These are phyloP conservation scores for Carex arenaria DNA, from an alignment of 202 grass and related monocot genomes.

Conservation along the genomic window DNA sequence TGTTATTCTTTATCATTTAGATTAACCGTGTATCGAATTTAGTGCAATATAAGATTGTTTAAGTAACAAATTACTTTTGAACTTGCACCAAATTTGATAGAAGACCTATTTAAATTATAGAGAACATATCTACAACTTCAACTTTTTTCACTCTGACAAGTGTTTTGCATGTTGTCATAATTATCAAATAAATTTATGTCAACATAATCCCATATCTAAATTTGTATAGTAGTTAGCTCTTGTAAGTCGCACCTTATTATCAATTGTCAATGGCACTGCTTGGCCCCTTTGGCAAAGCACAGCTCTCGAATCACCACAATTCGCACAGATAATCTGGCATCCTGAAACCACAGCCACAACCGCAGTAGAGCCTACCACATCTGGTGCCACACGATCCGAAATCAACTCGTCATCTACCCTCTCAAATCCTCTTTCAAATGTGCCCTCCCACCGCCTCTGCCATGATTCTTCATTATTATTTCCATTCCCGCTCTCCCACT, in stretches of 20 bases:
- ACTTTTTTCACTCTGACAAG: not conserved
- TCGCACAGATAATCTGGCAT: slow-evolving; percentile 46
- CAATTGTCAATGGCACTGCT: slow-evolving; percentile 32
- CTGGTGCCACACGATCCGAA: slow-evolving; percentile 29
- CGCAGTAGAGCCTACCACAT: slow-evolving; percentile 43
- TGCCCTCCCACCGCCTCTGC: slow-evolving; percentile 33
- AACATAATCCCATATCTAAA: not conserved
- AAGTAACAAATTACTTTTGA: not conserved
- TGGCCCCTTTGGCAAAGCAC: slow-evolving; percentile 36
- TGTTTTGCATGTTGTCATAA: not conserved
- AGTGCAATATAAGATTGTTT: not conserved
- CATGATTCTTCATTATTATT: slow-evolving; percentile 22
- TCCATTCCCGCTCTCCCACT: slow-evolving; percentile 26
- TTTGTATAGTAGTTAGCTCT: not conserved
- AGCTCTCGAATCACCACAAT: slow-evolving; percentile 49
- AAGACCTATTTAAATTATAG: not conserved
- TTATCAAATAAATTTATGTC: not conserved
- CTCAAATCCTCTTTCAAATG: slow-evolving; percentile 30
- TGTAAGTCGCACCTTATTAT: slow-evolving; percentile 34
- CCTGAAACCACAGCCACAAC: slow-evolving; percentile 34
- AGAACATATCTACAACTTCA: not conserved
- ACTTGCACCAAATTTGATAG: not conserved
- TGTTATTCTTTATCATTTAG: not conserved
- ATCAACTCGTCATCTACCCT: slow-evolving; percentile 40
- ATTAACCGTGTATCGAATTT: not conserved